Evolutionary conservation across 352 stramenopile species (phyloP), one percentile per base, ranked within the genome.

Genomic region (Phytophthora sansomeana): DNA sequence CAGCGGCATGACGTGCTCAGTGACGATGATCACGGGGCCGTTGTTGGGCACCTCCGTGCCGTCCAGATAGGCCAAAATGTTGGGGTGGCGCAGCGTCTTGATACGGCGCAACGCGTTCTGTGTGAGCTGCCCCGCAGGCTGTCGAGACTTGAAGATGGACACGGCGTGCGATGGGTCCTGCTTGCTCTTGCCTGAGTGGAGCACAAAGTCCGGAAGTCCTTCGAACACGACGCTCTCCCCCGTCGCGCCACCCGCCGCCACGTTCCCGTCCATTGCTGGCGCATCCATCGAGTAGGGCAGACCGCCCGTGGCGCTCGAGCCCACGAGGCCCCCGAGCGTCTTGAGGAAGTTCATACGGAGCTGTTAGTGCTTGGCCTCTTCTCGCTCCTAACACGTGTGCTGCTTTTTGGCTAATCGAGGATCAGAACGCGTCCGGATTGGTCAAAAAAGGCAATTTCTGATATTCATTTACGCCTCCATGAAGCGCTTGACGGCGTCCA

Each of bases 31-130:
- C 6, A 98, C 75, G 56, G 94, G 91, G 9, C 95, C 94, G 56
- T 87, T 81, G 80, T 88, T 85, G 58, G 77, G 57, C 61, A 92
- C 75, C 60, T 96, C 89, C 4, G 68, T 79, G 42, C 87, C 87
- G 51, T 96, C 89, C 43, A 97, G 65, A 30, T 91, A 98, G 48
- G 91, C 75, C 19, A 99, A 70, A 49, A 98, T 95, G 67, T 98
- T 93, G 5, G 96, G 96, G 70, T 99, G 96, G 16, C 96, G 89
- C 42, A 98, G 76, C 42, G 95, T 98, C 74, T 98, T 98, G 48
- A 96, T 93, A 35, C 95, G 81, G 26, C 89, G 81, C 63, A 98
- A 91, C 38, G 97, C 94, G 44, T 97, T 97, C 66, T 97, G 95
- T 49, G 88, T 80, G 33, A 98, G 74, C 51, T 89, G 78, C 10